Evolutionary conservation across 768 basidiomycete species (phyloP).

Genomic region (Galerina marginata): DNA sequence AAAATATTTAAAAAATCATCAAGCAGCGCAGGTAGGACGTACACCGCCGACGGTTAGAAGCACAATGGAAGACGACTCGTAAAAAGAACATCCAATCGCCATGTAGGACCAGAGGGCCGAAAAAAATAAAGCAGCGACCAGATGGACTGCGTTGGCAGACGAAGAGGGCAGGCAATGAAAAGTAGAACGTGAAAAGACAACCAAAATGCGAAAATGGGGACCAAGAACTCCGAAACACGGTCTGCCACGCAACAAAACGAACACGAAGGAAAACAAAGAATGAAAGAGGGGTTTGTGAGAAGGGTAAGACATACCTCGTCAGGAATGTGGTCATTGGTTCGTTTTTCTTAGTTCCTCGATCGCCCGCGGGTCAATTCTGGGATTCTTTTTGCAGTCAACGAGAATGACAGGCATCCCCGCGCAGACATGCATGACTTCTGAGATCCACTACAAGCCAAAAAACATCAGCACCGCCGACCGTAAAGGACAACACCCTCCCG

Average conservation of each 20-base stretch:
- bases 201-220: no score
- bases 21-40: no score
- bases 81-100: no score
- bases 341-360: slow-evolving; percentile 95
- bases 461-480: slow-evolving; percentile 8
- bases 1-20: no score
- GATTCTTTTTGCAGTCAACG: slow-evolving; percentile 98
- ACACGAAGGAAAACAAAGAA: not conserved
- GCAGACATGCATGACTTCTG: slow-evolving; percentile 98
- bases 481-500: not conserved
- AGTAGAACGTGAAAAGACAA: no score
- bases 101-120: no score
- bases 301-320: slow-evolving; percentile 69
- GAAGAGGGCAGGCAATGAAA: not conserved
- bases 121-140: no score
- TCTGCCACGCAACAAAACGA: not conserved
- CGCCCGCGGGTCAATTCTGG: slow-evolving; percentile 87
- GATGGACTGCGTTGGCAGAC: no score
- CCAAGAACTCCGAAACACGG: no score
- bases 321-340: slow-evolving; percentile 68
- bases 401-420: slow-evolving; percentile 93
- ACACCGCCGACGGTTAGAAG: no score
- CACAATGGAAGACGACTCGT: no score
- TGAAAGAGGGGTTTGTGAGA: not conserved
- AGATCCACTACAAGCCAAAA: slow-evolving; percentile 78